Conservation (phyloP, 768 basidiomycete genomes). For the Boletus patriciae region DNA sequence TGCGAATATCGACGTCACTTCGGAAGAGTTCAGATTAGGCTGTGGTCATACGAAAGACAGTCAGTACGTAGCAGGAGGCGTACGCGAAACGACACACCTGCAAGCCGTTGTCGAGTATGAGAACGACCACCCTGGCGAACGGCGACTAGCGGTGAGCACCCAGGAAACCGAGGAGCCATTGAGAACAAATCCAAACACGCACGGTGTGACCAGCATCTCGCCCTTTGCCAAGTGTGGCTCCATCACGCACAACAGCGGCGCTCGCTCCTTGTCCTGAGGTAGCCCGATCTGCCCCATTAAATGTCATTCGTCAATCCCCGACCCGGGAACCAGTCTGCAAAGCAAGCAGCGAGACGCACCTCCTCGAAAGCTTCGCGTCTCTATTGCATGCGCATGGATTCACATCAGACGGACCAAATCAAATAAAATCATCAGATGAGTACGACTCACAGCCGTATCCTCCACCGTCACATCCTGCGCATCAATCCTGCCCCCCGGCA, state of each 20-base stretch:
- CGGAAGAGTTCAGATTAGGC: conserved; percentile 78
- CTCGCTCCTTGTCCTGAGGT: conserved; percentile 63
- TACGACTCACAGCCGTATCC: conserved; percentile 65
- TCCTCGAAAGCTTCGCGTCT: conserved; percentile 90
- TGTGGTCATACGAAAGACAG: conserved; percentile 26
- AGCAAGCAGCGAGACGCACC: conserved; percentile 40
- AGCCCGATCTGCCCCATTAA: conserved; percentile 69
- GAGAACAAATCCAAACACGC: conserved; percentile 31
- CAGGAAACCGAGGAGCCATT: not conserved
- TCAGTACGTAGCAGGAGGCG: not conserved
- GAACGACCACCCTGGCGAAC: conserved; percentile 68
- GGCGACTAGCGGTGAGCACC: not conserved
- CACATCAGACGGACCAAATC: not conserved
- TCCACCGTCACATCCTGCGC: conserved; percentile 64
- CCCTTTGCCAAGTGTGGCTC: conserved; percentile 78
- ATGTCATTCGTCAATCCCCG: not conserved
- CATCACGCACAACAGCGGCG: conserved; percentile 73
- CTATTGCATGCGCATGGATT: conserved; percentile 36
- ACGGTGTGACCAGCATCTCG: conserved; percentile 82
- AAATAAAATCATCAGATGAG: not conserved
- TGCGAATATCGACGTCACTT: conserved; percentile 82
- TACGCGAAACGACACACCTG: conserved; percentile 42
- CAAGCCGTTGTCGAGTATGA: conserved; percentile 77
- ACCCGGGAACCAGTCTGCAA: not conserved
- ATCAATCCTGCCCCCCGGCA: conserved; percentile 86